Evolutionary conservation across 2,329 filamentous ascomycete genomes (phyloP), one percentile per base, ranked within the genome.

Genomic region (Calonectria multiphialidica): DNA sequence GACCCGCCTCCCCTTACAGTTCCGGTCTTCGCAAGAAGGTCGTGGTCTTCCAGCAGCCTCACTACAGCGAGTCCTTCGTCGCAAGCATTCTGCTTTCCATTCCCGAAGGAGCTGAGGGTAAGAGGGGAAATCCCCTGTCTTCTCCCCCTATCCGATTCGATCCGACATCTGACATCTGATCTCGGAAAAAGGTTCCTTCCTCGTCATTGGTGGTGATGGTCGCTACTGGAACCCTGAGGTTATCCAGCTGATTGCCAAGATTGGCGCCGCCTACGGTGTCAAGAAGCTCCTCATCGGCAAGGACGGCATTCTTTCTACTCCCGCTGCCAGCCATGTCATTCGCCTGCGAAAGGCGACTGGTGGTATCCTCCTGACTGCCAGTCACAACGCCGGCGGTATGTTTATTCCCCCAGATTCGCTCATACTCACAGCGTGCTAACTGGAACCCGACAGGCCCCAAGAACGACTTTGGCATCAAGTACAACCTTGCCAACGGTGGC

Each of bases 1-100:
- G 59, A 77, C 74, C 28, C 28, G 55, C 12, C 44, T 21, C 49
- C 49, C 9, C 64, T 23, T 74, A 70, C 81, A 98, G 96, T 79
- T 99, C 97, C 78, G 97, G 97, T 85, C 95, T 99, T 85, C 95
- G 97, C 77, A 99, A 99, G 88, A 98, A 98, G 92, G 97, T 98
- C 87, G 95, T 95, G 82, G 94, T 98, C 83, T 99, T 99, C 90
- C 95, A 99, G 86, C 90, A 98, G 86, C 89, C 93, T 72, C 91
- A 99, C 87, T 99, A 99, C 90, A 96, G 95, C 86, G 97, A 99
- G 87, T 92, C 96, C 65, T 99, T 99, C 84, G 91, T 99, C 78
- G 90, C 96, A 76, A 96, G 95, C 85, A 98, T 98, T 83, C 91
- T 99, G 78, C 92, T 98, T 74, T 98, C 97, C 65, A 99, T 99